phyloP scores from a whole-genome alignment of 2,329 filamentous ascomycete species.

The Hypocrella siamensis region DNA sequence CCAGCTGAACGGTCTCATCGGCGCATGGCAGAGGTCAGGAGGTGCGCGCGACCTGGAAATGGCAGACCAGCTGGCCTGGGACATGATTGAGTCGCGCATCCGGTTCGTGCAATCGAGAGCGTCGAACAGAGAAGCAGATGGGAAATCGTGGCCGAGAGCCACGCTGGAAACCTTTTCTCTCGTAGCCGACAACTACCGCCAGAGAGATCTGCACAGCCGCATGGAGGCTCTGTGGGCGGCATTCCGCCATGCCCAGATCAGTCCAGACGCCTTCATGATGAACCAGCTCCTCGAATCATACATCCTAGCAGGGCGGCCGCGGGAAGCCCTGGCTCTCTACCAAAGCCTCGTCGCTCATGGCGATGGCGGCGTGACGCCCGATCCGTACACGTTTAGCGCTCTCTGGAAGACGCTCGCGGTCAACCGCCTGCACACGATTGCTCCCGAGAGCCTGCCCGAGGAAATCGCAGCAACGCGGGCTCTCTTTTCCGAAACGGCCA shows the following conservation, averaged over 20 bases:
- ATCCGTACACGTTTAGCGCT: constrained; percentile 52
- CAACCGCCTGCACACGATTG: constrained; percentile 28
- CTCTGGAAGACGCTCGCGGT: constrained; percentile 46
- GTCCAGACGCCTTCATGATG: constrained; percentile 58
- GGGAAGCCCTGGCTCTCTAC: constrained; percentile 40
- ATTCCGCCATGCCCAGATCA: constrained; percentile 47
- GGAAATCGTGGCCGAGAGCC: constrained; percentile 33
- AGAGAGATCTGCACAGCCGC: constrained; percentile 39
- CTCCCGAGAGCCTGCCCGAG: constrained; percentile 11
- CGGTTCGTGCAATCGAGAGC: constrained; percentile 40
- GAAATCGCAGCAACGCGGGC: constrained; percentile 21
- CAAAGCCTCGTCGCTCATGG: constrained; percentile 34
- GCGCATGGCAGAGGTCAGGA: constrained; percentile 56
- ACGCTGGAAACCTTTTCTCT: constrained; percentile 67
- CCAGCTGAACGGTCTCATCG: constrained; percentile 71
- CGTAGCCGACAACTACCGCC: constrained; percentile 55
- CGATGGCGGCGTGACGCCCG: constrained; percentile 35
- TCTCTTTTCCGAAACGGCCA: constrained; percentile 33
- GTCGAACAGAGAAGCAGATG: neutral
- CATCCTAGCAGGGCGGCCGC: constrained; percentile 40
- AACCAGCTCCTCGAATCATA: constrained; percentile 61
- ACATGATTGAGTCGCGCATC: constrained; percentile 58
- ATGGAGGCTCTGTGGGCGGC: constrained; percentile 46
- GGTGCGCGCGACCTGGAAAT: constrained; percentile 35
- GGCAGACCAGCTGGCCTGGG: constrained; percentile 57